phyloP scores from a whole-genome alignment of 345 rosid species.

The Ceriops decandra region DNA sequence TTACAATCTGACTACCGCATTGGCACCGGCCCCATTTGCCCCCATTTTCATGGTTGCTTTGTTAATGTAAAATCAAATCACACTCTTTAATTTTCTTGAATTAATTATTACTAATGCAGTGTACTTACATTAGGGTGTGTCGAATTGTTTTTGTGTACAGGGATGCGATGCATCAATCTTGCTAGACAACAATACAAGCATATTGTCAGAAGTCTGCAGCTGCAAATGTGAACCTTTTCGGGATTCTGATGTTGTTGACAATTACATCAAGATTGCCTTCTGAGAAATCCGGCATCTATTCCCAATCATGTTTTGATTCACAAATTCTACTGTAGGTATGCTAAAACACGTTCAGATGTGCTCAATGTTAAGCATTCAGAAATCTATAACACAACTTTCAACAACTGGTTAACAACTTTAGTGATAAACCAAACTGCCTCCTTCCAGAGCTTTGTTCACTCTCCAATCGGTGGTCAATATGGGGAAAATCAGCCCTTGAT shows the following conservation, averaged over 20 bases:
- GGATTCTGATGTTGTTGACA: no score
- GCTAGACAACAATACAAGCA: conserved; percentile 44
- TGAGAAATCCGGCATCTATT: conserved; percentile 26
- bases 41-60: no score
- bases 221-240: conserved; percentile 38
- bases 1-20: conserved; percentile 37
- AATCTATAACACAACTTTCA: conserved; percentile 21
- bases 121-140: neutral
- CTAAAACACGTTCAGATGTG: conserved; percentile 34
- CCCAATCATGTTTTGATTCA: neutral
- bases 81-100: neutral
- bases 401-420: neutral
- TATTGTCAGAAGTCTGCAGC: conserved; percentile 50
- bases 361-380: conserved; percentile 12
- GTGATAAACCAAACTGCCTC: no score
- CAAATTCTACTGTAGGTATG: conserved; percentile 20
- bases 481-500: conserved; percentile 32
- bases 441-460: neutral
- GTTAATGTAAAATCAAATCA: neutral
- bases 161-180: conserved; percentile 72
- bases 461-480: conserved; percentile 32
- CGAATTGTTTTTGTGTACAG: conserved; percentile 20
- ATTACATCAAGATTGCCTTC: conserved; percentile 29
- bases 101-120: neutral
- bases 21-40: no score